Percentiles rank a stretch among this genome's conserved stretches.
phyloP scores from a whole-genome alignment of 2,329 filamentous ascomycete species.

The Aspergillus pseudoglaucus region DNA sequence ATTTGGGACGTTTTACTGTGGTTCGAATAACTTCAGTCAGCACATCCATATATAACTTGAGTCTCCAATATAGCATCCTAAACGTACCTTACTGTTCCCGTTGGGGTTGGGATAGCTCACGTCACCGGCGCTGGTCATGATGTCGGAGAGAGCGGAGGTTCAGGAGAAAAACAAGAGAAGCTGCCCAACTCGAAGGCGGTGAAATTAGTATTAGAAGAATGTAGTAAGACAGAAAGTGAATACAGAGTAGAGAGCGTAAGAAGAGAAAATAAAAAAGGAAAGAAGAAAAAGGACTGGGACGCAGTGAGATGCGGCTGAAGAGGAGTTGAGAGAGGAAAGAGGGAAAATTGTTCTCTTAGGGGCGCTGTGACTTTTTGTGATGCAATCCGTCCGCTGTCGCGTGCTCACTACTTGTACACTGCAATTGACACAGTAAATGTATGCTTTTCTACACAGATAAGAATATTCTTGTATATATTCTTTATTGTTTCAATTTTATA shows the following conservation, averaged over 20 bases:
- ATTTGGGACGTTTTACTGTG: slow-evolving; percentile 9
- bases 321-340: no score
- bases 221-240: neutral
- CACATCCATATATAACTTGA: slow-evolving; percentile 3
- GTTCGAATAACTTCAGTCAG: slow-evolving; percentile 7
- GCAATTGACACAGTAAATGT: no score
- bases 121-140: slow-evolving; percentile 27
- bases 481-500: no score
- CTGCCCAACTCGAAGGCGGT: slow-evolving; percentile 4
- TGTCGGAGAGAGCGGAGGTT: slow-evolving; percentile 10
- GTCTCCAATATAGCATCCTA: neutral
- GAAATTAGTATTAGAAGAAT: neutral
- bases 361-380: no score
- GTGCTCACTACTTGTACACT: no score
- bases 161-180: slow-evolving; percentile 7
- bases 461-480: no score
- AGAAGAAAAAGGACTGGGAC: neutral
- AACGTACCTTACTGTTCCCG: slow-evolving; percentile 33
- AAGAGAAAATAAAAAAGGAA: neutral
- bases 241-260: neutral
- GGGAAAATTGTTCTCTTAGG: no score
- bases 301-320: no score
- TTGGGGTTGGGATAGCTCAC: slow-evolving; percentile 34
- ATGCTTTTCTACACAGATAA: no score
- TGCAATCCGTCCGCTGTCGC: no score